Evolutionary conservation across 192 early-diverging fungal genomes (phyloP), one percentile per base, ranked within the genome.

Genomic region (Umbelopsis isabellina): DNA sequence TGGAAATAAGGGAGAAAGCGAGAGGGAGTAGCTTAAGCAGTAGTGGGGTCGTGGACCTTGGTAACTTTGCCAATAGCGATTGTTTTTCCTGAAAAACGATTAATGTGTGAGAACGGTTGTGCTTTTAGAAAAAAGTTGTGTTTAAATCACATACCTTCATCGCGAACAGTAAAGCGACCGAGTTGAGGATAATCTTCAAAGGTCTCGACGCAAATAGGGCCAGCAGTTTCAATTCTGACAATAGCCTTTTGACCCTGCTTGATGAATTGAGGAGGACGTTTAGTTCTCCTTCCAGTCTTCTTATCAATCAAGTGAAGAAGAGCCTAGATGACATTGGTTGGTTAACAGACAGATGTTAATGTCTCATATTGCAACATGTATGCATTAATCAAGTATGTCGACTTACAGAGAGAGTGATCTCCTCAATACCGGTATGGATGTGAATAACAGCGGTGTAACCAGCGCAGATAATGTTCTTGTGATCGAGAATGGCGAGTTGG

Each of bases 151-250:
- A 11, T 87, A 71, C 94, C 95, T 86, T 99, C 96, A 75, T 98
- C 96, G 72, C 98, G 92, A 27, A 99, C 85, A n/a, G 97, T 99
- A 82, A 99, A 98, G 53, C 98, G 89, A 46, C 98, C 98, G 11
- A 99, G 80, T 74, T 97, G 95, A 48, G 93, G 91, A 67, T 92
- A 91, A 23, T 94, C 91, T 18, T 83, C 83, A 81, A 91, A 98
- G 27, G 89, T 84, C 77, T 99, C 98, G 11, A 97, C 79, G 72
- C 95, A 96, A 21, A 98, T 80, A 11, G 91, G 84, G 61, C 88
- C 87, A 53, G 82, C 66, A 18, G 88, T 86, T 80, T 95, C 91
- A 50, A 99, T 88, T 66, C 91, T 84, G 15, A 90, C 97, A 83
- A 97, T 95, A 68, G 87, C 91, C 44, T 88, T 88, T 72, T 97